These are phyloP conservation scores for Exophiala dermatitidis DNA, from an alignment of 2,329 filamentous ascomycete species.

Conservation along the genomic window DNA sequence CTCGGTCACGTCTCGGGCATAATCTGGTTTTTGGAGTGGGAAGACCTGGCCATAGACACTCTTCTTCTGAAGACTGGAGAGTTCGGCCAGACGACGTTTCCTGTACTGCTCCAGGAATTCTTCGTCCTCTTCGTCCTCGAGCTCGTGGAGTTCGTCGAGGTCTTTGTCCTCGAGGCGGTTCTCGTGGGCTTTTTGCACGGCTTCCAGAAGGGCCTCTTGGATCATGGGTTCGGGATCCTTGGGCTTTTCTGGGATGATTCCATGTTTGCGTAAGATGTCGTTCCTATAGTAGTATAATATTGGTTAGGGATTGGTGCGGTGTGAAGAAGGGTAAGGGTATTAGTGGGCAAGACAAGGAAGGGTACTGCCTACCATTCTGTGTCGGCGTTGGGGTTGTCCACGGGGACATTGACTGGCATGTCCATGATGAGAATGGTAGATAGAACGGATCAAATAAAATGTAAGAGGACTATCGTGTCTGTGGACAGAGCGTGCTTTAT, in stretches of 20 bases:
- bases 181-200: slow-evolving; percentile 74
- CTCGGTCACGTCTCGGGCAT: slow-evolving; percentile 83
- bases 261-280: slow-evolving; percentile 94
- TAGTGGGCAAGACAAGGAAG: slow-evolving; percentile 3
- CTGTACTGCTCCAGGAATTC: slow-evolving; percentile 82
- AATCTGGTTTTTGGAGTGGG: slow-evolving; percentile 89
- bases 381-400: slow-evolving; percentile 92
- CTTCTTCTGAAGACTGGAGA: slow-evolving; percentile 66
- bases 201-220: slow-evolving; percentile 84
- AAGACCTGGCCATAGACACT: slow-evolving; percentile 85
- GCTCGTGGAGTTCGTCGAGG: slow-evolving; percentile 81
- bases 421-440: slow-evolving; percentile 35
- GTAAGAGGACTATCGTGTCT: too few relatives aligned
- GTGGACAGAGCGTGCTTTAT: too few relatives aligned
- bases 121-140: slow-evolving; percentile 95
- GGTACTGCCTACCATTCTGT: slow-evolving; percentile 72
- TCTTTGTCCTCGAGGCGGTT: slow-evolving; percentile 92
- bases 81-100: slow-evolving; percentile 73
- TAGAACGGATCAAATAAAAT: too few relatives aligned
- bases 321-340: too few relatives aligned
- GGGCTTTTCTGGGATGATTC: slow-evolving; percentile 94
- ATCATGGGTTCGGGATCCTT: slow-evolving; percentile 93
- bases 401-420: slow-evolving; percentile 65
- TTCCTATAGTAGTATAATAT: slow-evolving; percentile 44
- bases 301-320: neutral